These are phyloP conservation scores for Ophiostoma triangulosporum DNA, from an alignment of 2,329 filamentous ascomycete species.

Conservation along the genomic window DNA sequence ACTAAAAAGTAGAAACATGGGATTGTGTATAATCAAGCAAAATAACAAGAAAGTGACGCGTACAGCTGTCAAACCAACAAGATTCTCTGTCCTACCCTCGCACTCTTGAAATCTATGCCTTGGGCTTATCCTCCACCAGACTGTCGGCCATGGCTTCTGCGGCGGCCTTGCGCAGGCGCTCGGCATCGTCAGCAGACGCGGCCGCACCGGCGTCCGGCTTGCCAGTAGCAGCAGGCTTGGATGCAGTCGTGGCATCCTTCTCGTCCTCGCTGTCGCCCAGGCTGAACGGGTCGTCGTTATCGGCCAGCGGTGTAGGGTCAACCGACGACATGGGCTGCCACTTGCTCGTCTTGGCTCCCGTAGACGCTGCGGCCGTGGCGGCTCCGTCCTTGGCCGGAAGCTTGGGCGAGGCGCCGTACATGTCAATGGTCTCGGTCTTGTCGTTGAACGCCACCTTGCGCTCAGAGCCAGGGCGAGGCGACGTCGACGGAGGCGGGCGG, in stretches of 20 bases:
- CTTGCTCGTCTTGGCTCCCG: conserved; percentile 63
- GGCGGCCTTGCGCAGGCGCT: conserved; percentile 17
- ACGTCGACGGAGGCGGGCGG: conserved; percentile 47
- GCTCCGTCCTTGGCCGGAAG: conserved; percentile 36
- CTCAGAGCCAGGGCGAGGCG: conserved; percentile 34
- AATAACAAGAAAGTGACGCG: neutral
- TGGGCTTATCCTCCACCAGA: conserved; percentile 16
- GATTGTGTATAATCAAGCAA: neutral
- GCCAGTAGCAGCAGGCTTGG: neutral
- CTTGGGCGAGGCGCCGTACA: conserved; percentile 54
- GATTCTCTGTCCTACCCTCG: neutral
- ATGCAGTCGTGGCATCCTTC: conserved; percentile 39
- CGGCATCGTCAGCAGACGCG: conserved; percentile 12
- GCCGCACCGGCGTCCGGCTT: neutral
- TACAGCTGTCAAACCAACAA: neutral
- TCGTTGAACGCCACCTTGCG: conserved; percentile 46
- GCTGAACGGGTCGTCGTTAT: conserved; percentile 95
- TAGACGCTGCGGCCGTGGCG: neutral
- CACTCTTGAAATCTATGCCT: neutral
- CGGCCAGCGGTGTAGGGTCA: conserved; percentile 69
- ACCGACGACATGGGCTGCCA: conserved; percentile 89
- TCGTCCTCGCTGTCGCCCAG: conserved; percentile 93
- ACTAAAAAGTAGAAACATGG: too few species aligned
- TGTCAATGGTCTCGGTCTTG: conserved; percentile 64
- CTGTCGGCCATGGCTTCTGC: conserved; percentile 18